Evolutionary conservation across 1,284 basidiomycete genomes (phyloP), one percentile per base, ranked within the genome.

Genomic region (Boletellus sp.): DNA sequence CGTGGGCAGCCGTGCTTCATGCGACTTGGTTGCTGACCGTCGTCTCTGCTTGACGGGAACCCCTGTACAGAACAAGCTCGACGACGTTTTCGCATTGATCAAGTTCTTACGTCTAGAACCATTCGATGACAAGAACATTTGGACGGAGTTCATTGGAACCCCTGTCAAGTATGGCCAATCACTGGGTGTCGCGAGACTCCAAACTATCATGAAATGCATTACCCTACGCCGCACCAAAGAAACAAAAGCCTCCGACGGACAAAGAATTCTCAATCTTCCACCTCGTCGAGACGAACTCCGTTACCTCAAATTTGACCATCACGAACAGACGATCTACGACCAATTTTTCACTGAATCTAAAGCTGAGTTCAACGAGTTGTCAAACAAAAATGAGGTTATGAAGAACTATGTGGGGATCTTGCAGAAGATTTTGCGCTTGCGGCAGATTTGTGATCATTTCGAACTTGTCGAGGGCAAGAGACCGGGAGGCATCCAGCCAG

Each of bases 381-480:
- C 87, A 47, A 78, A 84, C 66, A 89, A 88, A 64, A 89, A 90
- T 57, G 90, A 94, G 65, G 85, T 96, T 41, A 91, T 92, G 83
- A 94, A 94, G 79, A 97, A 97, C 64, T 98, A 97, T 59, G 95
- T 96, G 48, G 93, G 94, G 43, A 96, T 99, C 57, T 69, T 99
- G 54, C 94, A 97, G 71, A 94, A 95, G 73, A 88, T 97, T 47
- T 73, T 97, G 43, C 88, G 92, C 8, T 78, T 99, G 30, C 87
- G 96, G 32, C 94, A 99, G 73, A 97, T 97, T 41, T 99, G 96
- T 71, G 92, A 97, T 64, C 94, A 99, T 69, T 90, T 84, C 56
- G 92, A 94, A 57, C 78, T 99, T 27, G 91, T 97, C 2, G 78
- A 88, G 62, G 83, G 84, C 52, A 92, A 91, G 54, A 78, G 78